phyloP scores from a whole-genome alignment of 176 grass and related monocot genomes.

The Lolium multiflorum region DNA sequence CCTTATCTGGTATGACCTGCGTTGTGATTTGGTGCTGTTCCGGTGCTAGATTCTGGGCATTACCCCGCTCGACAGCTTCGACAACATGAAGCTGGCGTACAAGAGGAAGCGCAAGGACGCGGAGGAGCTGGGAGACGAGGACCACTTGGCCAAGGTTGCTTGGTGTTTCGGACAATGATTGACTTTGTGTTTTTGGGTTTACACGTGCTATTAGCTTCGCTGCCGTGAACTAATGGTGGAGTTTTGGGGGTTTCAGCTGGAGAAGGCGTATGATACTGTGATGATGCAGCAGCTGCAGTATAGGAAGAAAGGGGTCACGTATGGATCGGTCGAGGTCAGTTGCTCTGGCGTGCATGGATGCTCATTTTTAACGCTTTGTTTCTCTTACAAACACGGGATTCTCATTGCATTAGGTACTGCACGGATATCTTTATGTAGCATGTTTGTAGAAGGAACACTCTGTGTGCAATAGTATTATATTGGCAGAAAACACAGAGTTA shows the following conservation, averaged over 20 bases:
- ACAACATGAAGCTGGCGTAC: conserved; percentile 88
- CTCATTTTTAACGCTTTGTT: neutral
- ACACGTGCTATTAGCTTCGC: conserved; percentile 8
- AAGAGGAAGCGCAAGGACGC: conserved; percentile 87
- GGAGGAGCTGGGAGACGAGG: conserved; percentile 78
- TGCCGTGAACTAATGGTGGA: neutral
- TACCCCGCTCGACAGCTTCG: conserved; percentile 74
- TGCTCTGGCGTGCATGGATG: neutral
- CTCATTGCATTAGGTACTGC: neutral
- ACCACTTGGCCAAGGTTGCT: conserved; percentile 64
- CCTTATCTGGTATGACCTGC: neutral
- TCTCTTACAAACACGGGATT: neutral
- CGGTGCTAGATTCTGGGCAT: conserved; percentile 77
- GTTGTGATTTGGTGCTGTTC: conserved; percentile 26
- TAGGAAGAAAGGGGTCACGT: conserved; percentile 82
- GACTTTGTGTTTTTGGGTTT: neutral
- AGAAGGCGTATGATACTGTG: conserved; percentile 89
- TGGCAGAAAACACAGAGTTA: neutral
- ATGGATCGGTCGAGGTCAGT: conserved; percentile 84
- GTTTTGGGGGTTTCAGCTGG: conserved; percentile 59
- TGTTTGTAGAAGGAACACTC: conserved; percentile 13
- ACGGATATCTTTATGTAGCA: neutral
- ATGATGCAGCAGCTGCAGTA: conserved; percentile 97
- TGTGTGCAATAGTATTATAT: neutral
- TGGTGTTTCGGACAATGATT: neutral